phyloP scores from a whole-genome alignment of 1,284 basidiomycete genomes.

The Takashimella koratensis region DNA sequence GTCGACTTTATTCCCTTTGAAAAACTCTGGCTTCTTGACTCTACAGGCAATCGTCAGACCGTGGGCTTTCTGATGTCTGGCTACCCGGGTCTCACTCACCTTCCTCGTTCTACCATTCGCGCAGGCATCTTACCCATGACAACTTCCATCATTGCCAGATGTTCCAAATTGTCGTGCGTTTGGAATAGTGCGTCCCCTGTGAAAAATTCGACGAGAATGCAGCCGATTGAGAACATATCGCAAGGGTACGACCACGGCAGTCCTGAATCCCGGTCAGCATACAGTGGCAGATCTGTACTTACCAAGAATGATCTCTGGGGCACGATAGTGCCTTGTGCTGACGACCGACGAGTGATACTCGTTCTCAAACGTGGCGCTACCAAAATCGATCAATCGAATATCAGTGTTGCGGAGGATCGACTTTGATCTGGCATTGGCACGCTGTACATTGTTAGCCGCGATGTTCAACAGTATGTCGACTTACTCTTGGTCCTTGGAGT shows the following conservation, averaged over 20 bases:
- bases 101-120: constrained; percentile 58
- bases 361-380: constrained; percentile 94
- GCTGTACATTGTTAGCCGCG: constrained; percentile 7
- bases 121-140: constrained; percentile 97
- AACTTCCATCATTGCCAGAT: constrained; percentile 99
- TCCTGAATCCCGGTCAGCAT: constrained; percentile 55
- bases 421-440: constrained; percentile 24
- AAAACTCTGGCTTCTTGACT: constrained; percentile 78
- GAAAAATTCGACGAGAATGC: constrained; percentile 97
- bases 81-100: constrained; percentile 25
- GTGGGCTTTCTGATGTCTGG: background rate
- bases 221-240: constrained; percentile 97
- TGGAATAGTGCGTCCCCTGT: constrained; percentile 97
- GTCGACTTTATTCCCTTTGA: constrained; percentile 79
- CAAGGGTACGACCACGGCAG: constrained; percentile 98
- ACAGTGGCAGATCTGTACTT: constrained; percentile 35
- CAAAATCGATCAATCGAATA: constrained; percentile 95
- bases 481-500: constrained; percentile 31
- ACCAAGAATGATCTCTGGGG: constrained; percentile 98
- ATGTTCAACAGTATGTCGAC: constrained; percentile 3
- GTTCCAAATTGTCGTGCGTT: constrained; percentile 98
- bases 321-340: constrained; percentile 95
- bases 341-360: constrained; percentile 99
- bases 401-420: constrained; percentile 75
- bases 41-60: constrained; percentile 31